Evolutionary conservation across 2,329 filamentous ascomycete species (phyloP).

Genomic region (Beauveria sp.): DNA sequence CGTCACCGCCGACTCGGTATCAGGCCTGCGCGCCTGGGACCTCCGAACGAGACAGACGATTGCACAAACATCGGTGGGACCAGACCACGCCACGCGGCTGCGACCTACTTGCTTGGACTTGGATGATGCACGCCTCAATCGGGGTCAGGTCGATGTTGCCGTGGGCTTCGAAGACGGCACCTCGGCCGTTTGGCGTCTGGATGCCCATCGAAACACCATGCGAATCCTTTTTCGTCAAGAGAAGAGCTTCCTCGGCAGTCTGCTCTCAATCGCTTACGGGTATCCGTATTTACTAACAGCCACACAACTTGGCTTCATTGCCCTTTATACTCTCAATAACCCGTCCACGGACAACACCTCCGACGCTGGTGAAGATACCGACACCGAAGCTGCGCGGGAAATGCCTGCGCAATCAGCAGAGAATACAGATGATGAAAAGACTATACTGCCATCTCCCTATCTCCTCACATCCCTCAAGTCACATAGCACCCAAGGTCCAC

Average conservation of each 20-base stretch:
- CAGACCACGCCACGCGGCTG: constrained; percentile 16
- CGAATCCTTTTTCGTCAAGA: constrained; percentile 48
- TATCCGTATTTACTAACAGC: constrained; percentile 74
- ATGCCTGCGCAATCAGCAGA: background rate
- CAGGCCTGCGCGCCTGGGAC: constrained; percentile 73
- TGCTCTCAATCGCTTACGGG: constrained; percentile 64
- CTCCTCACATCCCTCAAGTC: constrained; percentile 74
- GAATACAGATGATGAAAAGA: background rate
- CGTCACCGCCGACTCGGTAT: constrained; percentile 62
- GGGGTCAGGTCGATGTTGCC: constrained; percentile 47
- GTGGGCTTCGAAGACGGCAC: constrained; percentile 66
- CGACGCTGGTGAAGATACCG: constrained; percentile 5
- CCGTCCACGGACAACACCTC: constrained; percentile 10
- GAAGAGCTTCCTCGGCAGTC: constrained; percentile 53
- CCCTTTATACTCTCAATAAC: constrained; percentile 60
- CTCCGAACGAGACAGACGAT: constrained; percentile 56
- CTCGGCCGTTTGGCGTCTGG: constrained; percentile 61
- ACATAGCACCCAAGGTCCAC: constrained; percentile 67
- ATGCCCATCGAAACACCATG: constrained; percentile 37
- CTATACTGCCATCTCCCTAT: constrained; percentile 20
- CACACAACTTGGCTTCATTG: constrained; percentile 64
- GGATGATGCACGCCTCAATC: constrained; percentile 40
- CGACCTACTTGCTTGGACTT: constrained; percentile 59
- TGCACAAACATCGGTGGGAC: constrained; percentile 36
- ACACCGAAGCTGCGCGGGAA: background rate